Base-by-base conservation (phyloP, 768 basidiomycete species). In the Lactifluus pinguis region DNA sequence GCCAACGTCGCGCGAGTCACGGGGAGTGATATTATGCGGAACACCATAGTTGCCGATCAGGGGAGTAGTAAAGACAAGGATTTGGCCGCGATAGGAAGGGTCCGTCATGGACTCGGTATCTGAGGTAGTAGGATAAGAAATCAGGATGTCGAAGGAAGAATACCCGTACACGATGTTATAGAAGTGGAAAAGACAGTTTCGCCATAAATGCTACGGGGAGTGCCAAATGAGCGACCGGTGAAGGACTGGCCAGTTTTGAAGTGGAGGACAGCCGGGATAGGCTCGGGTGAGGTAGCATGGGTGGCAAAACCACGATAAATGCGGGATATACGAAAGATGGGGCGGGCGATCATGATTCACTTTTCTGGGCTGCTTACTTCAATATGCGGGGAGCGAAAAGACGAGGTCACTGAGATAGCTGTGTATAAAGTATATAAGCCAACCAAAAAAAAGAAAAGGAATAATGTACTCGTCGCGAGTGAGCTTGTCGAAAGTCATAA, bases 41-140 rank as follows among this genome's bases (percentile, higher is more conserved):
- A 99, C 93, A 56, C 97, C 97, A 69, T 99, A 99, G 74, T 99
- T 99, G 44, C 97, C 97, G 66, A 99, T 97, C 74, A 99, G 83
- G 10, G 97, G 97, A 0, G 95, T 89, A 48, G 97, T 99, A 77
- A 99, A 99, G 59, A 99, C 97, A 65, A 99, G 83, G 70, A 99
- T 95, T 74, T 99, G 97, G 53, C 92, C 89, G 38, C 92, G 89
- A 74, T 99, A 98, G 8, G 97, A 98, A 7, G 97, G 97, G 72
- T 99, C 97, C 41, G 97, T 99, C 97, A 99, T 98, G 8, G 93
- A 97, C 75, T 99, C 97, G 50, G 95, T 98, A 73, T 99, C 94
- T 95, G 30, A 70, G n/a, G 44, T 30, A 19, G 25, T 30, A 19
- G 25, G 2, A 38, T 54, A 29, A 55, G 49, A 61, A 64, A 61